A percentile compares a stretch with the other conserved stretches of the same genome.
phyloP scores from a whole-genome alignment of 345 rosid genomes.

The Rhizophora mangle region DNA sequence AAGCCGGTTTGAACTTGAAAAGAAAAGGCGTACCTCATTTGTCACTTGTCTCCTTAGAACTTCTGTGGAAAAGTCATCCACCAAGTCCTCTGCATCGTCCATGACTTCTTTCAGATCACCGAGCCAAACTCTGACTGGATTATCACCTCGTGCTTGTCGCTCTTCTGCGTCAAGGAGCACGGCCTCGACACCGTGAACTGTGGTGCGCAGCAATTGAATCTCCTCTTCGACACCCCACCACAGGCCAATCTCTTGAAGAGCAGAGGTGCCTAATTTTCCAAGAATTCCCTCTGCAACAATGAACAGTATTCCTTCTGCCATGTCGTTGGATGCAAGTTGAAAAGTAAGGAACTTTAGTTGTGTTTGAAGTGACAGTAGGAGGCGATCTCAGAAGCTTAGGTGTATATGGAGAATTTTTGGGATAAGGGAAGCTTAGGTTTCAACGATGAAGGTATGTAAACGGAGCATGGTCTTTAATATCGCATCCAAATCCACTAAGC shows the following conservation, averaged over 20 bases:
- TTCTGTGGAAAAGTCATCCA: conserved; percentile 29
- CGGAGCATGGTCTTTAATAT: no score
- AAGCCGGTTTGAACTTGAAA: conserved; percentile 14
- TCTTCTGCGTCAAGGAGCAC: conserved; percentile 14
- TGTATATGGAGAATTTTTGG: neutral
- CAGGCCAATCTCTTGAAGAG: neutral
- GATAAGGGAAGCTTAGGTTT: no score
- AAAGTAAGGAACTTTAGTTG: no score
- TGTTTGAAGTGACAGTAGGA: no score
- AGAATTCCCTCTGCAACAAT: neutral
- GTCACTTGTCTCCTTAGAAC: neutral
- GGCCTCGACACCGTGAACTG: neutral
- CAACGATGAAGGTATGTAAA: no score
- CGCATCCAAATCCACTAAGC: no score
- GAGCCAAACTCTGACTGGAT: conserved; percentile 21
- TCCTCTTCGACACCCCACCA: neutral
- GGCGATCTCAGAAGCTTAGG: no score
- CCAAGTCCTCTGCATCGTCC: conserved; percentile 35
- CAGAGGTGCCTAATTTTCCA: neutral
- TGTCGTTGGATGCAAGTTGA: no score
- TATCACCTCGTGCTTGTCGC: neutral
- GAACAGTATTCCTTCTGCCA: neutral
- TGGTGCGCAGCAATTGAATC: neutral
- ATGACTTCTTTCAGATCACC: conserved; percentile 19
- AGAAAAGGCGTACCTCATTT: conserved; percentile 12